These are phyloP conservation scores for Oldenlandia corymbosa DNA, from an alignment of 257 asterid species.

Conservation along the genomic window DNA sequence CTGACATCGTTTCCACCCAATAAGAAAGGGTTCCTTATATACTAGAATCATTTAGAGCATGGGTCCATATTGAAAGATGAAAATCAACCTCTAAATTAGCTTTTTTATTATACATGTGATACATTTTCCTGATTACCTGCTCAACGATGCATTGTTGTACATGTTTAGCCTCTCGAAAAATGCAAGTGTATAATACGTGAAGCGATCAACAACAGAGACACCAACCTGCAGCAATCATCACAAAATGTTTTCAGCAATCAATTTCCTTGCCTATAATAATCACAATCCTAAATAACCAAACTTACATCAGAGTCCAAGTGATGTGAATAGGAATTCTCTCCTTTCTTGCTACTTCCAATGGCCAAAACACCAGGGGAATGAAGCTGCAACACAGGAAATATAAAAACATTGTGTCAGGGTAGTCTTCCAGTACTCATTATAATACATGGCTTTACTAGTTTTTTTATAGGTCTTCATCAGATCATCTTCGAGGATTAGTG, in stretches of 20 bases:
- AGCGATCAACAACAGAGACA: slow-evolving; percentile 92
- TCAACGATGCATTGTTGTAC: slow-evolving; percentile 85
- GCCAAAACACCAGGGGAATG: slow-evolving; percentile 97
- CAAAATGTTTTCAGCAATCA: slow-evolving; percentile 19
- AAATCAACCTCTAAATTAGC: too few species aligned
- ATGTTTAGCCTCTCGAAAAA: slow-evolving; percentile 95
- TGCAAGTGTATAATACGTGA: slow-evolving; percentile 90
- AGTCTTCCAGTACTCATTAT: neutral
- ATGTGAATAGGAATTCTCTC: slow-evolving; percentile 95
- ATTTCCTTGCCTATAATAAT: neutral
- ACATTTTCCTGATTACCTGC: slow-evolving; percentile 49
- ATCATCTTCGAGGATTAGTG: neutral
- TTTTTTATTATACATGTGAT: neutral
- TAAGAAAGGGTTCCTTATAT: too few species aligned
- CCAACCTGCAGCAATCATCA: slow-evolving; percentile 71
- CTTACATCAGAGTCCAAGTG: slow-evolving; percentile 94
- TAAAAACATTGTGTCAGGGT: neutral
- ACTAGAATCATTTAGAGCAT: too few species aligned
- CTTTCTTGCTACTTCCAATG: slow-evolving; percentile 96
- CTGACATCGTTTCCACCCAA: too few species aligned
- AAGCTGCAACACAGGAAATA: slow-evolving; percentile 54
- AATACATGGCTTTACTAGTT: neutral
- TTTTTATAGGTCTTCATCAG: neutral
- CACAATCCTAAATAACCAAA: neutral
- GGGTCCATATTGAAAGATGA: too few species aligned